A percentile compares a stretch with the other conserved stretches of the same genome.
These are phyloP conservation scores for Dendrocalamus sinicus DNA, from an alignment of 176 grass and related monocot genomes.

Conservation along the genomic window DNA sequence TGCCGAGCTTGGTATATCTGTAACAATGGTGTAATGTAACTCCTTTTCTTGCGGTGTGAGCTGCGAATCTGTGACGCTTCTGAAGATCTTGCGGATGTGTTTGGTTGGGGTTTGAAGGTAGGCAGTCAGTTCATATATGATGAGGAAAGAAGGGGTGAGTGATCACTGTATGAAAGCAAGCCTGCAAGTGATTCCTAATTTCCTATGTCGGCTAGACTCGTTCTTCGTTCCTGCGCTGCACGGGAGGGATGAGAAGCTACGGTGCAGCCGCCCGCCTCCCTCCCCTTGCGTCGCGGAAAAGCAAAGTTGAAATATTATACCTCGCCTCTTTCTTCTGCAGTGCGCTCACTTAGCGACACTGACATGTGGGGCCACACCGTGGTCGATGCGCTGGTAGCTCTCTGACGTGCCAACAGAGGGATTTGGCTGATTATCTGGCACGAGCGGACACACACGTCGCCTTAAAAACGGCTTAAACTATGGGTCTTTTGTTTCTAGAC, in stretches of 20 bases:
- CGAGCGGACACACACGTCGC: neutral
- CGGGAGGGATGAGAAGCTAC: neutral
- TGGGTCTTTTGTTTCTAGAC: too few species aligned
- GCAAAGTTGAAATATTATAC: neutral
- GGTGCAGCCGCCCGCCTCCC: neutral
- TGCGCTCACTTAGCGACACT: neutral
- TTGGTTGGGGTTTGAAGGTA: neutral
- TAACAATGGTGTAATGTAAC: neutral
- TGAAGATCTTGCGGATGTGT: neutral
- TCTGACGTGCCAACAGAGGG: neutral
- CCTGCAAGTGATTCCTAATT: neutral
- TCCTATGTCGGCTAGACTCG: neutral
- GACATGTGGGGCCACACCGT: neutral
- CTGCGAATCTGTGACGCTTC: neutral
- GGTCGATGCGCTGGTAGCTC: neutral
- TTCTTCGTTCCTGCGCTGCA: neutral
- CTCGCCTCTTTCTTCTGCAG: too few species aligned
- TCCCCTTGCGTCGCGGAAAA: neutral
- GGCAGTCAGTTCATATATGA: neutral
- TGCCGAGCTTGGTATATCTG: neutral
- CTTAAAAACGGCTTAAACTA: neutral
- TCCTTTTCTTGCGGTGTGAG: neutral
- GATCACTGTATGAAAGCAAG: constrained; percentile 37
- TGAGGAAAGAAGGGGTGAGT: neutral
- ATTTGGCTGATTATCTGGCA: neutral